Evolutionary conservation across 352 stramenopile genomes (phyloP).

Genomic region (Pythium phragmitis): DNA sequence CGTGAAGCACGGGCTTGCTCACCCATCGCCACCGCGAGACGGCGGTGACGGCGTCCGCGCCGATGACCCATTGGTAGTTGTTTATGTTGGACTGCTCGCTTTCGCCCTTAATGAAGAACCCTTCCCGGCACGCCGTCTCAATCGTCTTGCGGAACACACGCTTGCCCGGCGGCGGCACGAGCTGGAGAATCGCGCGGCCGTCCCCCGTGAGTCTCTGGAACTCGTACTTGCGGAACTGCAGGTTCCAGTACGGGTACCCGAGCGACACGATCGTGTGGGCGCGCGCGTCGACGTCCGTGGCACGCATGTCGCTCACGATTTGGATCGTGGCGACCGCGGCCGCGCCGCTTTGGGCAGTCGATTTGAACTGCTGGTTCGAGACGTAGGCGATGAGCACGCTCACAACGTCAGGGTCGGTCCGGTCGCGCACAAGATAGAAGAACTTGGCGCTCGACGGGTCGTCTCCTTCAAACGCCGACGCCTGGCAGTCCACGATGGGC

Average conservation of each 20-base stretch:
- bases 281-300: background rate
- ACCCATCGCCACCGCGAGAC: constrained; percentile 9
- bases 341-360: constrained; percentile 12
- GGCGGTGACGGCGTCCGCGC: background rate
- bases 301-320: constrained; percentile 19
- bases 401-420: background rate
- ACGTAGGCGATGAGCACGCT: constrained; percentile 15
- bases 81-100: constrained; percentile 28
- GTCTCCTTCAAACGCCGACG: background rate
- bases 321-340: constrained; percentile 15
- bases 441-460: constrained; percentile 11
- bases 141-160: constrained; percentile 9
- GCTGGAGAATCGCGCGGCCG: constrained; percentile 1
- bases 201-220: constrained; percentile 2
- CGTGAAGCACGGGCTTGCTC: constrained; percentile 9
- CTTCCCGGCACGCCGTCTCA: constrained; percentile 13
- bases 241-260: constrained; percentile 15
- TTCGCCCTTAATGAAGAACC: constrained; percentile 23
- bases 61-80: constrained; percentile 15
- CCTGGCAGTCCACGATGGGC: constrained; percentile 15
- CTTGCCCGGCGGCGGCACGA: background rate
- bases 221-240: constrained; percentile 14
- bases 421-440: constrained; percentile 7
- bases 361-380: constrained; percentile 21
- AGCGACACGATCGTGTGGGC: constrained; percentile 11